Evolutionary conservation across 176 grass and related monocot species (phyloP), one percentile per base, ranked within the genome.

Genomic region (Oryza meyeriana): DNA sequence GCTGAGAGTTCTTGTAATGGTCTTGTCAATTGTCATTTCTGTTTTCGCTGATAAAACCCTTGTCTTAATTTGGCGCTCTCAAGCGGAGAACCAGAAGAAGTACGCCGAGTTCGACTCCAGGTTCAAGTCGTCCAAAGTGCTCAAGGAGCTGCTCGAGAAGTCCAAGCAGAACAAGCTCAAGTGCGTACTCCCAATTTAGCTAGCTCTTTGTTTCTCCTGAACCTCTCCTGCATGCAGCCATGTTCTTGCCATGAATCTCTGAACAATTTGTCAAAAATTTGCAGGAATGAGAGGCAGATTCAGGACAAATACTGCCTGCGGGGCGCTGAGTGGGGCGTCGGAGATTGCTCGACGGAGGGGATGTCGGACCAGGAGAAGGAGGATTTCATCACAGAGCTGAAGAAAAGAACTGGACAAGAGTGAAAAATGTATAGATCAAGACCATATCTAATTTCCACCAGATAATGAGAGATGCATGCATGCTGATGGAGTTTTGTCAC

Each of bases 231-330:
- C 10, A 26, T n/a, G n/a, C n/a, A n/a, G 40, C 32, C 47, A 25
- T 17, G 18, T 47, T 25, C 31, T 16, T 44, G 20, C 17, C 22
- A 41, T 27, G 12, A 20, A 12, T 72, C 16, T 33, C 3, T 77
- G 66, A 69, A 25, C 36, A 22, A 25, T 6, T n/a, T 55, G 20
- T 9, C 50, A 20, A 55, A 55, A 55, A n/a, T 9, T 87, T 81
- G 24, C 87, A 99, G 93, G 88, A 95, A 93, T 71, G 79, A 90
- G 83, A 93, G 77, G 83, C 18, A 66, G 52, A 90, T 90, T 24
- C 93, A 95, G 90, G 96, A 99, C 22, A 99, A 95, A 47, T 99
- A 99, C 85, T 99, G 96, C 87, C 80, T 99, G 71, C 86, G 96
- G 26, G 96, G 96, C 66, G 96, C 96, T 4, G 91, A 99, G 39